Conservation (phyloP, 805 yeast genomes). For the Candida nanaspora region DNA sequence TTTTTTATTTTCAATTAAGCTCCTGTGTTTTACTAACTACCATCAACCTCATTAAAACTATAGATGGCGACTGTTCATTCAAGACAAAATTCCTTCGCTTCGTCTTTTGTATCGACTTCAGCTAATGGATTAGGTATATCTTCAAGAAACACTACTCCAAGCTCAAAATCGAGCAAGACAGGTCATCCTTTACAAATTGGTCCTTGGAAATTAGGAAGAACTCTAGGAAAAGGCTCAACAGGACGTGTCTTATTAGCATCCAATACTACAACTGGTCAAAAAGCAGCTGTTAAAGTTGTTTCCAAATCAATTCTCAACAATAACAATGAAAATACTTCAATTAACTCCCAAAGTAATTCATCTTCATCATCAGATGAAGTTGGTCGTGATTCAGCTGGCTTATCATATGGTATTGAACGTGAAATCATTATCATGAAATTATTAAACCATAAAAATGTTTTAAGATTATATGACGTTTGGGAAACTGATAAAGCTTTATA, state of each 20-base stretch:
- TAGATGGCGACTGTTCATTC: constrained; percentile 26
- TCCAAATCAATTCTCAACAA: constrained; percentile 69
- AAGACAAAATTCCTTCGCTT: constrained; percentile 55
- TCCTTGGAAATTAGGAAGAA: constrained; percentile 94
- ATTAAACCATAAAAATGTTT: constrained; percentile 68
- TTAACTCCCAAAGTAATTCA: neutral
- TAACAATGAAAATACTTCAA: constrained; percentile 7
- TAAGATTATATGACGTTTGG: constrained; percentile 81
- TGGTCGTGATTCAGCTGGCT: constrained; percentile 42
- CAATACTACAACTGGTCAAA: constrained; percentile 73
- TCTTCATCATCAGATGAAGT: constrained; percentile 14
- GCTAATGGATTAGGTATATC: constrained; percentile 28
- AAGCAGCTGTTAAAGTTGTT: constrained; percentile 95
- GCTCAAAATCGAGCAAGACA: constrained; percentile 18
- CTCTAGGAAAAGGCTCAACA: constrained; percentile 93
- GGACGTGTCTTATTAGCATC: constrained; percentile 92
- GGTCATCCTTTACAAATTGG: constrained; percentile 59
- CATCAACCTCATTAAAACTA: neutral
- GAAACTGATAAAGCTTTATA: constrained; percentile 78
- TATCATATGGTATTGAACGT: constrained; percentile 81
- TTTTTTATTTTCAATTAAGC: no score
- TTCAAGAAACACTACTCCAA: constrained; percentile 1
- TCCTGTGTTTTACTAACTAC: neutral
- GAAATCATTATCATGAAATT: constrained; percentile 83
- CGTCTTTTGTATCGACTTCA: constrained; percentile 42